Base-by-base conservation (phyloP, 2,329 filamentous ascomycete species). In the Aaosphaeria arxii region DNA sequence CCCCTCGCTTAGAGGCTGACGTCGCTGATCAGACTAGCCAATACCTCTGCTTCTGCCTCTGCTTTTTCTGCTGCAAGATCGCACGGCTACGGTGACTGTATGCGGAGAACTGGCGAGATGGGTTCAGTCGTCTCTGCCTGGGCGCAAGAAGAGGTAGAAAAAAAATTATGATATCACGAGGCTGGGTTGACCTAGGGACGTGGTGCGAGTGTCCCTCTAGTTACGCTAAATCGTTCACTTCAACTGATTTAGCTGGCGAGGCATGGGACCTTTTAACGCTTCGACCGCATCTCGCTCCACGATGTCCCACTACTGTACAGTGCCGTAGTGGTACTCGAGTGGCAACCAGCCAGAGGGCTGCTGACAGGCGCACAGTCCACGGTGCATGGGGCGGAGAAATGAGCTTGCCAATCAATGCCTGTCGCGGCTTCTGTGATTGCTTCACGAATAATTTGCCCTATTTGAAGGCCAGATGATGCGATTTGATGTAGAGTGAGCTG, bases 321-420 rank as follows among this genome's bases (percentile, higher is more conserved):
- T 24, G 17, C 17, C 17, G 17, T 24, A 24, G 17, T 24, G 17
- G 17, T 24, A 24, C 17, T 24, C 17, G 17, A 24, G 42, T 48
- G 46, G 30, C 30, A n/a, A 40, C 39, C 9, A n/a, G 24, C 39
- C 9, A 7, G 39, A 46, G 35, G 44, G 44, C 40, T 48, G 42
- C 42, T 48, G 42, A 44, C 42, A 30, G 9, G 39, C 39, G 39
- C 45, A 47, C 45, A 38, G 45, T 35, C 45, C 45, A 30, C 17
- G 9, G 33, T 42, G 45, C 49, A 51, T 51, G 49, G 49, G 45
- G 44, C 49, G 36, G 42, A 43, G 41, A 42, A 40, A 45, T 32
- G 49, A 47, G 44, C 47, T 42, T 38, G 48, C 42, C 36, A 31
- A 46, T 49, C 43, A 38, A 6, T 42, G 46, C 42, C 42, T 48